Percentiles rank a stretch among this genome's conserved stretches.
Conservation (phyloP, 2,329 filamentous ascomycete species). For the Leptodontidium sp. region DNA sequence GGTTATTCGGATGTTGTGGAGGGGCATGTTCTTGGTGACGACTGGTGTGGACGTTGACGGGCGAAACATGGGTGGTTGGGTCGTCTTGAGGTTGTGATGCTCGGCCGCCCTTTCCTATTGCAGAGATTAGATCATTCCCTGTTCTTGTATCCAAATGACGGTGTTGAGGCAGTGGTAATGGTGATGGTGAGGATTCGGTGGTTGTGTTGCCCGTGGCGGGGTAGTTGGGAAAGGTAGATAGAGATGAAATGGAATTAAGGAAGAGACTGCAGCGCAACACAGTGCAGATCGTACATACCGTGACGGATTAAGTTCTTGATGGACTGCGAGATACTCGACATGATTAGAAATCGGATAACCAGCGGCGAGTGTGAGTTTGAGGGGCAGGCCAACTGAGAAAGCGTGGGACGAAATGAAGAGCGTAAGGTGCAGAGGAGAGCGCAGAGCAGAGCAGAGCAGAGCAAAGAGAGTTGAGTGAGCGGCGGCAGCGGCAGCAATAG, state of each 20-base stretch:
- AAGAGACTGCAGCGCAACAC: slow-evolving; percentile 18
- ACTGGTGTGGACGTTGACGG: slow-evolving; percentile 70
- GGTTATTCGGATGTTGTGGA: slow-evolving; percentile 54
- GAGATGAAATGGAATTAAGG: slow-evolving; percentile 4
- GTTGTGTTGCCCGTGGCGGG: slow-evolving; percentile 1
- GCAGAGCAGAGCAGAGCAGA: background rate
- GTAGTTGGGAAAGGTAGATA: background rate
- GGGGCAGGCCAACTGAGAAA: background rate
- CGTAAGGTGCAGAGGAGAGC: background rate
- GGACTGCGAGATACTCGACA: slow-evolving; percentile 82
- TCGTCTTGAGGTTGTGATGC: slow-evolving; percentile 67
- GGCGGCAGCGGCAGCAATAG: too few species aligned
- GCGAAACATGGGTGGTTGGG: slow-evolving; percentile 53
- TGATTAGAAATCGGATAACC: slow-evolving; percentile 44
- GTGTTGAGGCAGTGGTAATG: slow-evolving; percentile 43
- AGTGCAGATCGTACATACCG: slow-evolving; percentile 57
- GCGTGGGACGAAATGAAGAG: background rate
- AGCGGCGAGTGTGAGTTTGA: background rate
- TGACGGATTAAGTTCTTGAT: slow-evolving; percentile 98
- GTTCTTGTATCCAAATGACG: background rate
- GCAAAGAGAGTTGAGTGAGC: background rate
- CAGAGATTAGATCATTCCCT: slow-evolving; percentile 14
- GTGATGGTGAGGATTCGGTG: slow-evolving; percentile 25
- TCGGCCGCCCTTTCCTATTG: slow-evolving; percentile 84
- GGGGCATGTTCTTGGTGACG: slow-evolving; percentile 57